Base-by-base conservation (phyloP, 2,329 filamentous ascomycete species). In the Saccharata proteae region DNA sequence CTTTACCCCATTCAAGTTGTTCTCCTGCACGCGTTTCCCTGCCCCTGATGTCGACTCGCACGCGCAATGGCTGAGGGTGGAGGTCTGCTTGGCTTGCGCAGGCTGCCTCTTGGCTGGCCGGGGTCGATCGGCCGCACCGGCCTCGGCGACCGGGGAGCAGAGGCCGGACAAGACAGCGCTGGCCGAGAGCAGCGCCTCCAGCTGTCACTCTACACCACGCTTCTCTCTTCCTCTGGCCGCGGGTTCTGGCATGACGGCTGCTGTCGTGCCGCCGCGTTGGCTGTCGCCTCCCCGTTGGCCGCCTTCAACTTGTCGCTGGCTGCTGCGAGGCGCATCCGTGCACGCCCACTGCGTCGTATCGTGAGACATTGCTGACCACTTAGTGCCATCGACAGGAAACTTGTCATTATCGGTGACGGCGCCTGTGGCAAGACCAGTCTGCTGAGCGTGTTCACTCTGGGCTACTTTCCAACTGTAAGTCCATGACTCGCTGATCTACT, bases 391-490 rank as follows among this genome's bases (percentile, higher is more conserved):
- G 38, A 39, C 53, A 93, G 86, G 67, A 94, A 94, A 65, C 69
- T 94, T 52, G 86, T 94, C 49, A 94, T 94, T 46, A 93, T 94
- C 49, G 86, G 86, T 39, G 86, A 94, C 52, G 90, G 90, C 65
- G 90, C 90, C 45, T 98, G 90, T 61, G 90, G 90, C 49, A 98
- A 98, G 68, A 98, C 90, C 31, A 93, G 84, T 74, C 65, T 98
- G 48, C 67, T 98, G 43, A 94, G 86, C 55, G 90, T 98, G 45
- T 98, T 98, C 60, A 98, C 90, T 20, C 69, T 98, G 33, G 90
- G 90, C 36, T 96, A 94, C 61, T 98, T 96, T 50, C 90, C 90
- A 48, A 93, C 85, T 51, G 88, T 94, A 67, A 65, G 84, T 73
- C 21, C 11, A 27, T 25, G 16, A 34, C 19, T 16, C 17, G 24